Percentiles rank a stretch among this genome's conserved stretches.
Conservation (phyloP, 2,329 filamentous ascomycete genomes). For the Microascus cirrosus region DNA sequence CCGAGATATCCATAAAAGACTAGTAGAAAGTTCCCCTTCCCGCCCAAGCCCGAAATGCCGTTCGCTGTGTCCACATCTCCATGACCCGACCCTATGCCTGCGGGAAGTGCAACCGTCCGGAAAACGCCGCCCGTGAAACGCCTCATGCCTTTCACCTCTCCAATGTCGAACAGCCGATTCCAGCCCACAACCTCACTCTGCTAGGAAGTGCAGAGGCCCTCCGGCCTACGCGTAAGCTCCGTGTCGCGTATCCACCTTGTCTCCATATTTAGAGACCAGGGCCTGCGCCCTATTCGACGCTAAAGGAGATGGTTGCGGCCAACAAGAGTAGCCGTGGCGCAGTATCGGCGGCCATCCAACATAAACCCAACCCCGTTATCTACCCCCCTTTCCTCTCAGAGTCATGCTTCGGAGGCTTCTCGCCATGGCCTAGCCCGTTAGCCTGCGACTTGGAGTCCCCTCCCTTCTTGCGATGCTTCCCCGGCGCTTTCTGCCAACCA, state of each 20-base stretch:
- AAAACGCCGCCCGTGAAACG: neutral
- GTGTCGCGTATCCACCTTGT: neutral
- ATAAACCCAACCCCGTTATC: conserved; percentile 9
- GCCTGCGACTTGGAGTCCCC: conserved; percentile 33
- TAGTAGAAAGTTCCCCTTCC: neutral
- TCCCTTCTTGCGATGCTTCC: conserved; percentile 40
- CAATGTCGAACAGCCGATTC: neutral
- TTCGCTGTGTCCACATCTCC: neutral
- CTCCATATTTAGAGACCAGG: neutral
- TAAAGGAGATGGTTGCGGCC: neutral
- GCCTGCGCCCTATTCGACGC: neutral
- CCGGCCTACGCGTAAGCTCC: neutral
- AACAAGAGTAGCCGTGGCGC: neutral
- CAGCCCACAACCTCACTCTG: neutral
- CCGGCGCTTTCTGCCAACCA: conserved; percentile 46
- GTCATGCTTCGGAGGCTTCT: conserved; percentile 45
- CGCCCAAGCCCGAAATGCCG: neutral
- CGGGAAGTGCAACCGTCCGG: neutral
- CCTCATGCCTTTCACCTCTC: neutral
- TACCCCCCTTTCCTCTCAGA: conserved; percentile 54
- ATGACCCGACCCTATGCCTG: neutral
- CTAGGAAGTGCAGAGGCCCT: neutral
- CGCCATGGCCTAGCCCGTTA: conserved; percentile 30
- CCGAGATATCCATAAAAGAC: neutral
- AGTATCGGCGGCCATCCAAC: neutral